Conservation (phyloP, 2,329 filamentous ascomycete genomes). For the Pseudocercospora eumusae region DNA sequence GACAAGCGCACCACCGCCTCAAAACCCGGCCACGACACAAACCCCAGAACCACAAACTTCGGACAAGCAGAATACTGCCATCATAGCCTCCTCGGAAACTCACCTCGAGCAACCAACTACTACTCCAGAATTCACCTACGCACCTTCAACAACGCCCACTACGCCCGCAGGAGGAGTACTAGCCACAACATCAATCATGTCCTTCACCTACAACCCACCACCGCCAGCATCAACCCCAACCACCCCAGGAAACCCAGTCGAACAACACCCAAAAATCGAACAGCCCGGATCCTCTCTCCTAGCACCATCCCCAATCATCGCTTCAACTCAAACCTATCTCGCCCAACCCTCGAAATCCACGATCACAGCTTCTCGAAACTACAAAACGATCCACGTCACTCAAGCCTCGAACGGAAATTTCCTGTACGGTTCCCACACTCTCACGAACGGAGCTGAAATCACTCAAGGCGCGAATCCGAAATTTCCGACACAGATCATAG, state of each 20-base stretch:
- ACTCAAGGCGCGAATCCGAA: constrained; percentile 11
- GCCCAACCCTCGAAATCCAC: constrained; percentile 1
- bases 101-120: neutral
- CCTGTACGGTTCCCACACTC: constrained; percentile 21
- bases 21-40: neutral
- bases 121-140: constrained; percentile 13
- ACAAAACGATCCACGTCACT: constrained; percentile 14
- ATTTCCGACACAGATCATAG: constrained; percentile 17
- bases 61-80: neutral
- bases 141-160: constrained; percentile 10
- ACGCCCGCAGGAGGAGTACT: neutral
- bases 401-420: constrained; percentile 23
- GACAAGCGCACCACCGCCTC: no score
- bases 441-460: constrained; percentile 15
- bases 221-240: neutral
- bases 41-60: neutral
- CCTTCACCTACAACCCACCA: constrained; percentile 1
- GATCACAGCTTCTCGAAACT: constrained; percentile 12
- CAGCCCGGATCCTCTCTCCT: neutral
- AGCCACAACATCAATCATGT: neutral
- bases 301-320: neutral
- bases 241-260: neutral
- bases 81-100: neutral
- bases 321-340: neutral
- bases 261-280: neutral